Conservation (phyloP, 495 filamentous ascomycete genomes). For the Podospora australis region DNA sequence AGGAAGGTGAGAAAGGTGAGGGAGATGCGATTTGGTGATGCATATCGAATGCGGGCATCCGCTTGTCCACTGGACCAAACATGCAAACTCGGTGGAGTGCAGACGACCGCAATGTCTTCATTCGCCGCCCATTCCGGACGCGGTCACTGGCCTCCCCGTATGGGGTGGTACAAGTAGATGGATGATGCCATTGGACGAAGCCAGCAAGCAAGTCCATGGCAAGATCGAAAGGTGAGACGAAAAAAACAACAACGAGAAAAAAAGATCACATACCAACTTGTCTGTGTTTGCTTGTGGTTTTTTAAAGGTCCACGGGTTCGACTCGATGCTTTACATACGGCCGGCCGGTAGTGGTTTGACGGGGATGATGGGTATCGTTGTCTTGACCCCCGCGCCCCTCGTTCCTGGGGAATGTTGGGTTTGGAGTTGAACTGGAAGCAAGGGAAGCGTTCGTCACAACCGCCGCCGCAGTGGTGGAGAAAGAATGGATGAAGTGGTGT, state of each 20-base stretch:
- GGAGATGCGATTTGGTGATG: not conserved
- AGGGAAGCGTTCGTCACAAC: conserved; percentile 9
- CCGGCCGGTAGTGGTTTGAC: not conserved
- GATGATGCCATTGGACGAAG: too few species aligned
- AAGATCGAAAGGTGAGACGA: too few species aligned
- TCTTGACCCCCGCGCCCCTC: not conserved
- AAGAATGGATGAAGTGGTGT: not conserved
- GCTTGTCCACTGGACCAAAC: too few species aligned
- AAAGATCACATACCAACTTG: not conserved
- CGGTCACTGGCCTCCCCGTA: too few species aligned
- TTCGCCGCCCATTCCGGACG: too few species aligned
- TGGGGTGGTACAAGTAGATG: too few species aligned
- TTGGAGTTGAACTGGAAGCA: not conserved
- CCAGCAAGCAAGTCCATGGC: too few species aligned
- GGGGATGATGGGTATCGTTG: not conserved
- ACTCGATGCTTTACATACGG: too few species aligned
- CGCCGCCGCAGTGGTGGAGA: not conserved
- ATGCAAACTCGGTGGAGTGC: conserved; percentile 9
- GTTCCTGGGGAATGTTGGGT: conserved; percentile 5
- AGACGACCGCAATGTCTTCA: not conserved
- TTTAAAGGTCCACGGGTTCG: too few species aligned
- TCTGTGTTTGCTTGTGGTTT: not conserved
- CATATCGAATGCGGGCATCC: not conserved
- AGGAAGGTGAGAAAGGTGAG: not conserved
- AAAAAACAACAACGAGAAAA: not conserved